Percentiles rank a stretch among this genome's conserved stretches.
phyloP scores from a whole-genome alignment of 192 early-diverging fungal genomes.

The Backusella mclennaniae region DNA sequence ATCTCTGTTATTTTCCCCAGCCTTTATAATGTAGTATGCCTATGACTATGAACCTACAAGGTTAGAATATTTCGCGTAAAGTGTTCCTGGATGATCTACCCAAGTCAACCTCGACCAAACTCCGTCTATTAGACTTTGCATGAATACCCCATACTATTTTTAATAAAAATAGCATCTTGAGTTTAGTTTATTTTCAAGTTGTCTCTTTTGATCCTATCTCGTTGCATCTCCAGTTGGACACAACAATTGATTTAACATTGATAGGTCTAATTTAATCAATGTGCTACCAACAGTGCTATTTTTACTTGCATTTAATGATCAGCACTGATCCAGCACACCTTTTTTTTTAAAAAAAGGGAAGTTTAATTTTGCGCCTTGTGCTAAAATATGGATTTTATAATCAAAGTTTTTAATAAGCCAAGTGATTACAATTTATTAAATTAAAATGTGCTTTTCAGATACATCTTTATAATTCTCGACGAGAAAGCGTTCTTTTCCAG shows the following conservation, averaged over 20 bases:
- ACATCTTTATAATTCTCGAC: background rate
- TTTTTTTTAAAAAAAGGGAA: background rate
- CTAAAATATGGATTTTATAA: background rate
- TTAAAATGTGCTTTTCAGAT: background rate
- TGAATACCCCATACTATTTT: too few relatives aligned
- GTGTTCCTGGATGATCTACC: too few relatives aligned
- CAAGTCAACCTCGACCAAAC: too few relatives aligned
- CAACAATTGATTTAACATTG: background rate
- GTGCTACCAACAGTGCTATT: background rate
- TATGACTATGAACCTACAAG: too few relatives aligned
- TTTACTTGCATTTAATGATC: background rate
- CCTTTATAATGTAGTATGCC: too few relatives aligned
- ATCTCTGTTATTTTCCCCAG: too few relatives aligned
- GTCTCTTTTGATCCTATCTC: too few relatives aligned
- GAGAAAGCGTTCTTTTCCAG: slow-evolving; percentile 5
- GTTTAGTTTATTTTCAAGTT: too few relatives aligned
- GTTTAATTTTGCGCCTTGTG: background rate
- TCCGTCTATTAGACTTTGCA: too few relatives aligned
- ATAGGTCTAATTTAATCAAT: background rate
- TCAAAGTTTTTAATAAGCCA: background rate
- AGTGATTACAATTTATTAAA: background rate
- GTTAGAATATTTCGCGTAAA: too few relatives aligned
- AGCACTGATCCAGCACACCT: background rate
- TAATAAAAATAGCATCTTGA: too few relatives aligned
- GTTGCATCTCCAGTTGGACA: too few relatives aligned